Evolutionary conservation across 352 stramenopile species (phyloP), one percentile per base, ranked within the genome.

Genomic region (Globisporangium recalcitrans): DNA sequence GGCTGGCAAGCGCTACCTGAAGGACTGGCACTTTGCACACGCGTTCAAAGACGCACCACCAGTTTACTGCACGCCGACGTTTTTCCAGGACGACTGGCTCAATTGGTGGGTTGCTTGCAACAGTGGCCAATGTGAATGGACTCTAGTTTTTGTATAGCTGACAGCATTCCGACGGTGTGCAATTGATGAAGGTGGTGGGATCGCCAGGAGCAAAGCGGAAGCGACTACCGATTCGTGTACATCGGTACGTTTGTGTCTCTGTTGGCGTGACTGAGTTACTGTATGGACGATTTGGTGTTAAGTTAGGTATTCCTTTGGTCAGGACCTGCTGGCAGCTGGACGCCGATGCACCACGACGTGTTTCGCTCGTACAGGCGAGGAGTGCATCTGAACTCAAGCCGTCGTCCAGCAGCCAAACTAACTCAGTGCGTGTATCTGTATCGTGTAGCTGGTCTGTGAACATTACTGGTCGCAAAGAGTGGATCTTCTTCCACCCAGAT

Each of bases 201-300:
- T 58, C 74, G 71, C 8, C 87, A 93, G 56, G 72, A 78, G 24
- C 69, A 71, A 14, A 75, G 66, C 47, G 63, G 75, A 34, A 87
- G 91, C 52, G 92, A 98, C 70, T 99, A 98, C 75, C 88, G 91
- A 53, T 99, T 99, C 63, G 91, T 98, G 10, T 99, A 99, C 68
- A 88, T 98, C 34, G 97, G 85, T 89, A 22, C 1, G 32, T 10
- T 31, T 44, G 6, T 26, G 22, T 55, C 40, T n/a, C 22, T 9
- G 22, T 54, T 40, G 14, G 36, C 27, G 24, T 57, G 38, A 40
- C 34, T 16, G 24, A 21, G 42, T 24, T 54, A n/a, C 6, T 38
- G 46, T 31, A 29, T 22, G 44, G 52, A 7, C 40, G 27, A 26
- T 54, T 57, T 29, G 0, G n/a, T n/a, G n/a, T n/a, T n/a, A n/a